Base-by-base conservation (phyloP, 805 yeast genomes). In the Metschnikowia henanensis region DNA sequence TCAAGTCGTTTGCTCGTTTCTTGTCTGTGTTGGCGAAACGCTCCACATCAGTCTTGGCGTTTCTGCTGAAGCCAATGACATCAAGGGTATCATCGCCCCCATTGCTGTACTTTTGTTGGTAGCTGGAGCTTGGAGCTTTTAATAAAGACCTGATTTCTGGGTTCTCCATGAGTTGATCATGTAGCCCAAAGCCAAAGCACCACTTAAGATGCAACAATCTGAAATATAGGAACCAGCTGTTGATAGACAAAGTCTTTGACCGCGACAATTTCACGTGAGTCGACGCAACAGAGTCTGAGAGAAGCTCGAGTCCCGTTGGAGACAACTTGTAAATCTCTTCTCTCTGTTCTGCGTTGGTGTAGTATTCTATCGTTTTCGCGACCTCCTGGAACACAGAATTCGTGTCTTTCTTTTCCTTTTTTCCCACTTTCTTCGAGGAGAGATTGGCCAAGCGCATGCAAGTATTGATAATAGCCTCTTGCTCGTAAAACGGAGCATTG, bases 321-420 rank as follows among this genome's bases (percentile, higher is more conserved):
- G 73, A 59, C 30, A 55, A 55, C 53, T 66, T 68, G 52, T 65
- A 64, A 17, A 65, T 61, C 47, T 60, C 72, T 19, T 57, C 66
- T 61, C 66, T 58, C 37, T 49, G 63, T 47, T 50, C 66, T 40
- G 40, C 61, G 53, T 53, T 70, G 43, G 66, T 60, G 50, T 72
- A 75, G 15, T 57, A 56, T 39, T 67, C 69, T 9, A 82, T 64
- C 0, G 84, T 79, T 29, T 62, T 62, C 31, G 74, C 59, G 16
- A 81, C 79, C 46, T 83, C 84, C 55, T 82, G 70, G 59, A 82
- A 80, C 1, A 83, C 69, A 1, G 87, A 76, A 48, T 79, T 78
- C 20, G 79, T 68, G 30, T 76, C 80, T 46, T 75, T 76, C 58
- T 80, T 83, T 48, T 81, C 87, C 55, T 77, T 80, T 52, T 84